A percentile compares a stretch with the other conserved stretches of the same genome.
Conservation (phyloP, 768 basidiomycete genomes). For the Austroboletus festivus region DNA sequence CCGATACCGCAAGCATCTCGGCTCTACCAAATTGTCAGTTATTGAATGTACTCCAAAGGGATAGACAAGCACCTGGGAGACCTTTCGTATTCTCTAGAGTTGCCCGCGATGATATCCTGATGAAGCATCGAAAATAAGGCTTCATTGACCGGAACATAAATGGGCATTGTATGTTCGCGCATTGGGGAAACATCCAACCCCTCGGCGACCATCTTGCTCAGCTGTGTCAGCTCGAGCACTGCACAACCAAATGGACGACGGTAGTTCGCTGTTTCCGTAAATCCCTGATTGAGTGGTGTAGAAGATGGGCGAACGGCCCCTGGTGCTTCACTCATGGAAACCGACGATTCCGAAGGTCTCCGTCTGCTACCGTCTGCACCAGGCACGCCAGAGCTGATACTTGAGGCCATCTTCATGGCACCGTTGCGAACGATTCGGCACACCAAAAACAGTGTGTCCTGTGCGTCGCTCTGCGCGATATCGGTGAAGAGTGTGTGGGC, state of each 20-base stretch:
- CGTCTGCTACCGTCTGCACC: slow-evolving; percentile 40
- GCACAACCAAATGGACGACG: slow-evolving; percentile 96
- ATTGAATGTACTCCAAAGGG: not conserved
- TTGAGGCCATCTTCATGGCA: slow-evolving; percentile 68
- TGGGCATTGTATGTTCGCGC: slow-evolving; percentile 83
- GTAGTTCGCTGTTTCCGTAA: slow-evolving; percentile 46
- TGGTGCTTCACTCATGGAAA: slow-evolving; percentile 36
- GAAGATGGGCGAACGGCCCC: slow-evolving; percentile 13
- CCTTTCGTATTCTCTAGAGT: slow-evolving; percentile 78
- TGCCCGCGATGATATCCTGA: slow-evolving; percentile 86
- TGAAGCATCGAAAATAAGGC: slow-evolving; percentile 89
- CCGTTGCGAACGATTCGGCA: slow-evolving; percentile 90
- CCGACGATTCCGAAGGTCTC: slow-evolving; percentile 53
- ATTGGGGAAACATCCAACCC: slow-evolving; percentile 59
- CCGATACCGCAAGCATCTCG: slow-evolving; percentile 78
- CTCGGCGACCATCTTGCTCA: slow-evolving; percentile 65
- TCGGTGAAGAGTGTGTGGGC: slow-evolving; percentile 90
- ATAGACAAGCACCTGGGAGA: slow-evolving; percentile 59
- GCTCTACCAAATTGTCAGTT: slow-evolving; percentile 48
- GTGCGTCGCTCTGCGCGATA: slow-evolving; percentile 80
- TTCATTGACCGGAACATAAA: slow-evolving; percentile 81
- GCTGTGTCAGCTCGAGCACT: slow-evolving; percentile 78
- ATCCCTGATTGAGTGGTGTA: slow-evolving; percentile 27
- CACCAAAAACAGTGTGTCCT: slow-evolving; percentile 84
- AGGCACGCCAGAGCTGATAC: slow-evolving; percentile 45